Evolutionary conservation across 163 green algal species (phyloP), one percentile per base, ranked within the genome.

Genomic region (Prototheca cutis): DNA sequence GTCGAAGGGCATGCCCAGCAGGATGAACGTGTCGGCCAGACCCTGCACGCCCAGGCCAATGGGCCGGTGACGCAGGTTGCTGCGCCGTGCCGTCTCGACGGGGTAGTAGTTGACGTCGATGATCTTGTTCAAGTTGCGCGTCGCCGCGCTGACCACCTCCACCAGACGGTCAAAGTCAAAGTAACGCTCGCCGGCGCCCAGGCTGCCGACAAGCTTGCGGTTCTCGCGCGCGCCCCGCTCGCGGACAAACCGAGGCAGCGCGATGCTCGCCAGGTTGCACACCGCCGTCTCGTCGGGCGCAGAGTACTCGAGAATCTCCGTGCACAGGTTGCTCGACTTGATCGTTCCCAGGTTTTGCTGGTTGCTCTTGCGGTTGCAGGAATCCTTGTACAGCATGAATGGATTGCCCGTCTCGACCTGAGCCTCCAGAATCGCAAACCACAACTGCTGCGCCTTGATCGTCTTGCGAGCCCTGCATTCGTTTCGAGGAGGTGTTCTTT

Each of bases 101-200:
- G 93, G 93, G 75, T 99, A 99, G 84, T 86, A 96, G 85, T 98
- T 99, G 69, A 97, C 76, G 73, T 99, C 93, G 65, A 99, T 99
- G 77, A 99, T 96, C 59, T 88, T 87, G 79, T 99, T 99, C 27
- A 99, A 75, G 81, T 97, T 98, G 62, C 72, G 79, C 4, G 91
- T 94, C n/a, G 90, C 88, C 56, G 69, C 60, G 8, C 28, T 48
- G 1, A 80, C 84, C 19, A 93, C 84, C 71, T 98, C 91, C 3
- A 58, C 71, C 33, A 99, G 87, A 68, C 88, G 90, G 6, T 93
- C 85, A 70, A 95, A 95, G 68, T 99, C 93, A 66, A 98, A 99
- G 71, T 72, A 91, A 30, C 90, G 80, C 21, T 18, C 75, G 17
- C 62, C 65, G 8, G 80, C 67, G 64, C 83, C 81, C 62, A 91